A percentile compares a stretch with the other conserved stretches of the same genome.
Evolutionary conservation across 1,284 basidiomycete species (phyloP).

Genomic region (Leccinum cinnamomeum): DNA sequence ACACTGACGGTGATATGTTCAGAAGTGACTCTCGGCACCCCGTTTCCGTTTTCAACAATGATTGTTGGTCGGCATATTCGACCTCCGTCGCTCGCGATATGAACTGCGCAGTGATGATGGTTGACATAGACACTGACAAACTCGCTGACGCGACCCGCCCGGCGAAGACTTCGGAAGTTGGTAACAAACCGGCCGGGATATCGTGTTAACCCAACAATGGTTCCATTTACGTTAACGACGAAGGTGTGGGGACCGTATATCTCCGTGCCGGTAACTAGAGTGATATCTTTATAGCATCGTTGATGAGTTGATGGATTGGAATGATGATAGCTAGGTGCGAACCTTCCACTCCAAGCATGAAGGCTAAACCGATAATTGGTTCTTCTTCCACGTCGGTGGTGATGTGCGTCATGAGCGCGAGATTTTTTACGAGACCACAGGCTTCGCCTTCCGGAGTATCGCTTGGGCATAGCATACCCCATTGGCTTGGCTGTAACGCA

Average conservation of each 20-base stretch:
- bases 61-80: constrained; percentile 98
- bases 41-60: constrained; percentile 89
- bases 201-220: constrained; percentile 91
- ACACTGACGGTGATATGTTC: constrained; percentile 75
- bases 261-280: constrained; percentile 90
- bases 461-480: constrained; percentile 98
- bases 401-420: constrained; percentile 99
- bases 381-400: constrained; percentile 98
- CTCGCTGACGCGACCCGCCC: constrained; percentile 91
- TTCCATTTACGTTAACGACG: constrained; percentile 97
- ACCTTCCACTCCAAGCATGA: constrained; percentile 96
- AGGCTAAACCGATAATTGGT: constrained; percentile 87
- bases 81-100: constrained; percentile 97
- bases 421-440: constrained; percentile 97
- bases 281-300: constrained; percentile 69
- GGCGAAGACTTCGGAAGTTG: constrained; percentile 89
- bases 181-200: constrained; percentile 85
- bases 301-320: constrained; percentile 15
- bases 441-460: constrained; percentile 99
- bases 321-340: constrained; percentile 22
- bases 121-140: constrained; percentile 99
- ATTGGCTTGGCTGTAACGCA: constrained; percentile 97
- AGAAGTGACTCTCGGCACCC: constrained; percentile 72
- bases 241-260: constrained; percentile 92
- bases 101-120: constrained; percentile 91